Base-by-base conservation (phyloP, 2,329 filamentous ascomycete genomes). In the Chaetomium sp. region DNA sequence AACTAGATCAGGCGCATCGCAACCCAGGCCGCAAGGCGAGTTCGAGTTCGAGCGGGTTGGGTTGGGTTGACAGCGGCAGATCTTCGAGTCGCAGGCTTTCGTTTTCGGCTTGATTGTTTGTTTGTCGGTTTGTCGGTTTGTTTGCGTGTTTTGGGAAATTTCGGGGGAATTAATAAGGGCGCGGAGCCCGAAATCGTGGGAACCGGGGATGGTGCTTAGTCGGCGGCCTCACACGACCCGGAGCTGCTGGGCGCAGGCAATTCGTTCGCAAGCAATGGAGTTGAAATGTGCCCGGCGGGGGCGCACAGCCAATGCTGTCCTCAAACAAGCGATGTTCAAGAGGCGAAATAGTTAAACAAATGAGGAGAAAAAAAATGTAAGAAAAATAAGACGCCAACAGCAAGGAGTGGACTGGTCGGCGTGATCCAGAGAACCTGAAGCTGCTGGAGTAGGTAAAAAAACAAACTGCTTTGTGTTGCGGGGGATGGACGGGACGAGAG, bases 341-440 rank as follows among this genome's bases (percentile, higher is more conserved):
- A 27, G 19, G 19, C 19, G 19, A 27, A 27, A 27, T 27, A 27
- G 19, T 27, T 27, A 27, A 27, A 12, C 5, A 8, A 14, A 10
- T n/a, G 40, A 14, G 4, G 40, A n/a, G 38, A 45, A 12, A 12
- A 27, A 43, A n/a, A 35, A 41, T 8, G 19, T 47, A 36, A 47
- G 41, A 42, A 38, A 50, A 35, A n/a, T 45, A 41, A 35, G 47
- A 27, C n/a, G 33, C 49, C 33, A 6, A 19, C 41, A 19, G 32
- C 49, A 48, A 52, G 53, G 48, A 55, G 37, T 55, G 53, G 43
- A 51, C 47, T 47, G 52, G 9, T 6, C 40, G n/a, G 11, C 44
- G 53, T 55, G n/a, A 38, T 36, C 19, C 3, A 27, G 19, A 3
- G 19, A 27, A 27, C 19, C 19, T 27, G 19, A 27, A 27, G 19